These are phyloP conservation scores for Cairneyella variabilis DNA, from an alignment of 495 filamentous ascomycete genomes.

Conservation along the genomic window DNA sequence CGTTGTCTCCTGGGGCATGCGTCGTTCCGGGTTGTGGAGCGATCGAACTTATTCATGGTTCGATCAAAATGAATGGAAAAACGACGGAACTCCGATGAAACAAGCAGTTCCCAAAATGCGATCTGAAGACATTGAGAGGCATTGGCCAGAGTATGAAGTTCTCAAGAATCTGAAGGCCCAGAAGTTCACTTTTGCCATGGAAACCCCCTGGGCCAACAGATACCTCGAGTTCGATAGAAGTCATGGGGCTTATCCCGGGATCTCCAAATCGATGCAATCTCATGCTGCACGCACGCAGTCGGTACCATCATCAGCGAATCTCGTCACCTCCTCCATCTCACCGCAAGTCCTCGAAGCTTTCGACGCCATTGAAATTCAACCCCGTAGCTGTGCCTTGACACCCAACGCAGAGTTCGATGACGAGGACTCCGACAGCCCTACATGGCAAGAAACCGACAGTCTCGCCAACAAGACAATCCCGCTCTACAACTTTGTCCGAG, in stretches of 20 bases:
- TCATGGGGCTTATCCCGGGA: slow-evolving; percentile 3
- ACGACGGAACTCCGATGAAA: not conserved
- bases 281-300: slow-evolving; percentile 1
- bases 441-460: slow-evolving; percentile 3
- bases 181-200: not conserved
- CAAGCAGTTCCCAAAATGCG: slow-evolving; percentile 2
- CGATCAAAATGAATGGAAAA: slow-evolving; percentile 3
- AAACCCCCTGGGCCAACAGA: not conserved
- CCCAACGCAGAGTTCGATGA: not conserved
- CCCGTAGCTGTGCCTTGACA: not conserved
- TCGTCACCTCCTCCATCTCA: not conserved
- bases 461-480: slow-evolving; percentile 3
- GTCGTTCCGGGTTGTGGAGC: not conserved
- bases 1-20: not conserved
- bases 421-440: not conserved
- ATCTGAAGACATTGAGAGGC: slow-evolving; percentile 2
- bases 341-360: not conserved
- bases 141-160: slow-evolving; percentile 6
- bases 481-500: slow-evolving; percentile 1
- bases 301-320: not conserved
- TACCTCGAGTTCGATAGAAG: slow-evolving; percentile 4
- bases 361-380: not conserved
- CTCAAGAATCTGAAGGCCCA: slow-evolving; percentile 3
- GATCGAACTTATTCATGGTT: slow-evolving; percentile 4
- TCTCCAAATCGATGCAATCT: not conserved